A percentile compares a stretch with the other conserved stretches of the same genome.
phyloP scores from a whole-genome alignment of 805 yeast genomes.

The Komagataella kurtzmanii region DNA sequence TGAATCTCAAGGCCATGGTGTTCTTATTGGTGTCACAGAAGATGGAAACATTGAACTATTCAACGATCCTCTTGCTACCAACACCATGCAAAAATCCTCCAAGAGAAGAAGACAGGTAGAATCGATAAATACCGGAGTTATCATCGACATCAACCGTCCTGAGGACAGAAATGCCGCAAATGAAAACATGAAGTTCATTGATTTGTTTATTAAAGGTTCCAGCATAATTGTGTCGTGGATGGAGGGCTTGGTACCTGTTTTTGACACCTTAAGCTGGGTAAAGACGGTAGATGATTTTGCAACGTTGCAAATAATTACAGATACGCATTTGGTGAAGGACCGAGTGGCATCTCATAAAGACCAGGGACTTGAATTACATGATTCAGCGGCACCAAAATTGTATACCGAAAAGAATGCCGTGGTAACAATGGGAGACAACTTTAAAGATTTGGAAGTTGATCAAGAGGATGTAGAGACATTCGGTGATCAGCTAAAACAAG shows the following conservation, averaged over 20 bases:
- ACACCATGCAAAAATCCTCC: background rate
- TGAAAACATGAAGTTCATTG: conserved; percentile 14
- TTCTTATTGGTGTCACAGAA: conserved; percentile 51
- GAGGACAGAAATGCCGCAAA: conserved; percentile 14
- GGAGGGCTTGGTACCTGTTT: conserved; percentile 44
- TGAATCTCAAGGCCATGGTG: conserved; percentile 13
- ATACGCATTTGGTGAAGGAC: background rate
- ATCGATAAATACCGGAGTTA: conserved; percentile 37
- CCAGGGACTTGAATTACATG: conserved; percentile 32
- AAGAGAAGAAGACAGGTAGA: conserved; percentile 13
- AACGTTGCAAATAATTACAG: background rate
- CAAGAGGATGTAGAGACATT: conserved; percentile 25
- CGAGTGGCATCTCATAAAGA: conserved; percentile 13
- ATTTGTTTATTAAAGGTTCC: conserved; percentile 15
- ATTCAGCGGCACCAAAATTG: conserved; percentile 35
- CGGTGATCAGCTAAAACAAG: conserved; percentile 7
- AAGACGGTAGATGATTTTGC: conserved; percentile 7
- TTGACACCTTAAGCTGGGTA: conserved; percentile 41
- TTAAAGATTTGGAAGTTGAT: conserved; percentile 37
- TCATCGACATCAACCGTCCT: conserved; percentile 35
- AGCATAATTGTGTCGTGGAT: conserved; percentile 41
- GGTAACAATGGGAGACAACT: conserved; percentile 51
- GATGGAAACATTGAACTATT: conserved; percentile 67
- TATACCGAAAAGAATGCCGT: conserved; percentile 52
- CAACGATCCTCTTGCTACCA: conserved; percentile 30